phyloP scores from a whole-genome alignment of 2,329 filamentous ascomycete species.

The Epichloe sylvatica region DNA sequence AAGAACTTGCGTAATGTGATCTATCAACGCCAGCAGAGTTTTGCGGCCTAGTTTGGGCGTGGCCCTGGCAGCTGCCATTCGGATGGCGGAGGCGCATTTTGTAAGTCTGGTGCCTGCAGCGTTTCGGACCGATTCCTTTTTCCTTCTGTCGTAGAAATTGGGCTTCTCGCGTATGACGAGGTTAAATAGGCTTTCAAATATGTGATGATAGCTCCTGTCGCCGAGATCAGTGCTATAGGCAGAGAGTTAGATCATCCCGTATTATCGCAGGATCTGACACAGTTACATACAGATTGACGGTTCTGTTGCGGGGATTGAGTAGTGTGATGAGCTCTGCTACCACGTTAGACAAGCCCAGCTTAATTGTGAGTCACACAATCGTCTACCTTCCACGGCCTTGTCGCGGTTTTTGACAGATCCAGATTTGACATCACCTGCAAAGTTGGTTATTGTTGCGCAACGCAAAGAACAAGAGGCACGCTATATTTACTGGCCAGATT shows the following conservation, averaged over 20 bases:
- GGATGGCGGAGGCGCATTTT: constrained; percentile 56
- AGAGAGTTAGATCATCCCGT: background rate
- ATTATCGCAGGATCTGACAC: background rate
- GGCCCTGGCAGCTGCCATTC: constrained; percentile 57
- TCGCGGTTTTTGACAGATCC: constrained; percentile 24
- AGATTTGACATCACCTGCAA: constrained; percentile 21
- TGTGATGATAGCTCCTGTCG: constrained; percentile 66
- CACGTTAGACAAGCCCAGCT: background rate
- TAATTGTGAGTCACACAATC: background rate
- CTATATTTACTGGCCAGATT: constrained; percentile 19
- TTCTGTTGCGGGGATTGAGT: constrained; percentile 22
- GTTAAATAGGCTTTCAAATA: constrained; percentile 70
- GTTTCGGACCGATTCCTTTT: constrained; percentile 30
- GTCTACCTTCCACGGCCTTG: constrained; percentile 27
- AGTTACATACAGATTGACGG: constrained; percentile 23
- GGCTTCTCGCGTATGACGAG: constrained; percentile 55
- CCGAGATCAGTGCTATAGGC: constrained; percentile 33
- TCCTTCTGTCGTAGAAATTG: constrained; percentile 41
- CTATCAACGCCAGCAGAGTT: constrained; percentile 63
- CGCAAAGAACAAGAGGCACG: background rate
- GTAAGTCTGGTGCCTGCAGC: constrained; percentile 44
- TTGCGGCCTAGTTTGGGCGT: constrained; percentile 55
- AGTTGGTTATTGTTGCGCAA: constrained; percentile 6
- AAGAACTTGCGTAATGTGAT: constrained; percentile 68
- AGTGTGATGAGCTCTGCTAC: constrained; percentile 23